Percentiles rank a stretch among this genome's conserved stretches.
These are phyloP conservation scores for Aspergillus aculeatinus DNA, from an alignment of 2,329 filamentous ascomycete genomes.

Conservation along the genomic window DNA sequence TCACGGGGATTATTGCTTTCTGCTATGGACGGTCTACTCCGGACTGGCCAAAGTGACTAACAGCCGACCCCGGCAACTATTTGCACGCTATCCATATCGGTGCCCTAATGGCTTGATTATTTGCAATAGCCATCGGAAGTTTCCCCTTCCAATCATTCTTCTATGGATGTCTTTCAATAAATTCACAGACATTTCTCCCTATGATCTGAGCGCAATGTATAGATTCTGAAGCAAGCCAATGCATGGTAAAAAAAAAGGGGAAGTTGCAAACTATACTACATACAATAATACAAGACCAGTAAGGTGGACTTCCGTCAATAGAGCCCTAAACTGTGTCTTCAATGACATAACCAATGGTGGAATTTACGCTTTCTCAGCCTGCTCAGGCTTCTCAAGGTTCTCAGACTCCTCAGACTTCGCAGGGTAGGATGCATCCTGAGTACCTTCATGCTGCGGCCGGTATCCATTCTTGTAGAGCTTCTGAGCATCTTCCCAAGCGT, in stretches of 20 bases:
- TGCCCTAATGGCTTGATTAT: neutral
- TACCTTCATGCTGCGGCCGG: constrained; percentile 34
- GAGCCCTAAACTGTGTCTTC: neutral
- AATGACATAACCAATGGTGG: neutral
- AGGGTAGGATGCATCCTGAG: constrained; percentile 5
- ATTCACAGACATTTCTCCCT: neutral
- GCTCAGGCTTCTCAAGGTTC: no score
- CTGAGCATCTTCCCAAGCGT: constrained; percentile 64
- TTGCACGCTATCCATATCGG: neutral
- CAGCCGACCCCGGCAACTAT: neutral
- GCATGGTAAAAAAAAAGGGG: neutral
- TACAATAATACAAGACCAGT: constrained; percentile 5
- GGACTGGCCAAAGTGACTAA: neutral
- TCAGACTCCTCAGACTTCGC: neutral
- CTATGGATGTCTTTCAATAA: neutral
- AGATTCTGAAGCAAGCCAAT: neutral
- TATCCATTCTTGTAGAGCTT: constrained; percentile 38
- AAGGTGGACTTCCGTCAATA: neutral
- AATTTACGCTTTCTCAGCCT: neutral
- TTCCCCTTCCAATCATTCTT: neutral
- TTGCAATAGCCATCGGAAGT: neutral
- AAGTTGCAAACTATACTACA: constrained; percentile 7
- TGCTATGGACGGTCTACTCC: neutral
- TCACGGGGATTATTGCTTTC: neutral
- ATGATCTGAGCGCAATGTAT: neutral